These are phyloP conservation scores for Pyropia haitanensis DNA, from an alignment of 23 red algal species.

Conservation along the genomic window DNA sequence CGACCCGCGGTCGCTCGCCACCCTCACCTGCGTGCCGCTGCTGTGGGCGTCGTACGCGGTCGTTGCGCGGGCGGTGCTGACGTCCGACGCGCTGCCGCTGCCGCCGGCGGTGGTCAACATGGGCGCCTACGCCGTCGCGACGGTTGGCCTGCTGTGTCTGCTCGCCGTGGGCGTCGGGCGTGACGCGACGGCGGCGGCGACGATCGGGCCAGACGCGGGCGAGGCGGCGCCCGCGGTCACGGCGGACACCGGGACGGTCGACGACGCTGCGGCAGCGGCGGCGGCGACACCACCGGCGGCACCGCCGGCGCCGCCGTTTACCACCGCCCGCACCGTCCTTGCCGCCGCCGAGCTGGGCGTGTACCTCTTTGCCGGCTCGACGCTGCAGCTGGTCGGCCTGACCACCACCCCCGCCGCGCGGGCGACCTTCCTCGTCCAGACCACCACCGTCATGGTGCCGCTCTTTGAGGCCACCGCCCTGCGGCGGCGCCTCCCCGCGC, in stretches of 20 bases:
- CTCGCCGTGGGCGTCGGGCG: background rate
- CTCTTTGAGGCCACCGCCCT: background rate
- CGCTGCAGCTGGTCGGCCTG: slow-evolving; percentile 25
- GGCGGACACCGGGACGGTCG: too few relatives aligned
- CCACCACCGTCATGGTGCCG: slow-evolving; percentile 56
- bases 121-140: background rate
- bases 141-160: background rate
- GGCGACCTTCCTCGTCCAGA: slow-evolving; percentile 40
- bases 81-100: slow-evolving; percentile 6
- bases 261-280: too few relatives aligned
- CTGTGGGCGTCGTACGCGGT: slow-evolving; percentile 52
- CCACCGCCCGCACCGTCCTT: background rate
- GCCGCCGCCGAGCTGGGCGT: slow-evolving; percentile 26
- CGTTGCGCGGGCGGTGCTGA: slow-evolving; percentile 6
- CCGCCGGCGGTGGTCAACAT: slow-evolving; percentile 40
- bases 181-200: too few relatives aligned
- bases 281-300: too few relatives aligned
- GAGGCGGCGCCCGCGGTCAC: too few relatives aligned
- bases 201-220: too few relatives aligned
- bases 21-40: slow-evolving; percentile 35
- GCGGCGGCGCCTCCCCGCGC: slow-evolving; percentile 1
- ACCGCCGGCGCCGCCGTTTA: background rate
- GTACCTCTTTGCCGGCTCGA: slow-evolving; percentile 38
- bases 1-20: too few relatives aligned
- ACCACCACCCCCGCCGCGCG: slow-evolving; percentile 37